Conservation (phyloP, 2,329 filamentous ascomycete genomes). For the Colletotrichum orchidophilum region DNA sequence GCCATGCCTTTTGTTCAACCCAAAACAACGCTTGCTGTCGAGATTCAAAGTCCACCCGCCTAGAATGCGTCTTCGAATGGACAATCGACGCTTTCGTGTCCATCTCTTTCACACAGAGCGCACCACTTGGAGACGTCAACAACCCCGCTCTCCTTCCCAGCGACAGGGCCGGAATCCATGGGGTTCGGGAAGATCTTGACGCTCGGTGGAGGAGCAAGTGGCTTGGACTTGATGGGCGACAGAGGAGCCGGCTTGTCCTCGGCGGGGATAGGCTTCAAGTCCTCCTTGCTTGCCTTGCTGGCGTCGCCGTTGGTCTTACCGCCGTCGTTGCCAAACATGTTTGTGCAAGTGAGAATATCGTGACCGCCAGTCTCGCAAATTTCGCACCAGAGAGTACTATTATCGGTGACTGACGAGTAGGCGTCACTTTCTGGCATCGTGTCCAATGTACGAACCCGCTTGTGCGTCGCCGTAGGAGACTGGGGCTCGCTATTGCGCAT, state of each 20-base stretch:
- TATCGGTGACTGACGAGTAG: constrained; percentile 76
- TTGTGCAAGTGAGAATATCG: constrained; percentile 93
- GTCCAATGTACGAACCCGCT: constrained; percentile 66
- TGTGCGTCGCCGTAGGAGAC: constrained; percentile 57
- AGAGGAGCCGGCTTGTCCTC: constrained; percentile 65
- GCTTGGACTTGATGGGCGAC: constrained; percentile 60
- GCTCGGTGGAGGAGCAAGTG: constrained; percentile 49
- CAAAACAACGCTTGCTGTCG: neutral
- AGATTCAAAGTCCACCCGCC: constrained; percentile 27
- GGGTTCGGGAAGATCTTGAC: constrained; percentile 66
- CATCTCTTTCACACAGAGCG: constrained; percentile 93
- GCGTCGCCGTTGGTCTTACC: constrained; percentile 44
- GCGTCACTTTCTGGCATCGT: constrained; percentile 77
- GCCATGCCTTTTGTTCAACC: neutral
- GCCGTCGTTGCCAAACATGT: constrained; percentile 75
- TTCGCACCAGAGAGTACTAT: constrained; percentile 86
- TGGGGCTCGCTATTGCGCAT: constrained; percentile 59
- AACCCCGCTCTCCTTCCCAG: constrained; percentile 80
- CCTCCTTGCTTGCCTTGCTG: constrained; percentile 45
- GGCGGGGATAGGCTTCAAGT: constrained; percentile 47
- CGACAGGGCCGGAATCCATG: constrained; percentile 73
- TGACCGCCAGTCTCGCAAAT: constrained; percentile 93
- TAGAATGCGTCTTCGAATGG: constrained; percentile 86
- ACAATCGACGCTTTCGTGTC: constrained; percentile 95
- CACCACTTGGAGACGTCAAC: constrained; percentile 94